A percentile compares a stretch with the other conserved stretches of the same genome.
These are phyloP conservation scores for Talaromyces stipitatus DNA, from an alignment of 495 filamentous ascomycete species.

Conservation along the genomic window DNA sequence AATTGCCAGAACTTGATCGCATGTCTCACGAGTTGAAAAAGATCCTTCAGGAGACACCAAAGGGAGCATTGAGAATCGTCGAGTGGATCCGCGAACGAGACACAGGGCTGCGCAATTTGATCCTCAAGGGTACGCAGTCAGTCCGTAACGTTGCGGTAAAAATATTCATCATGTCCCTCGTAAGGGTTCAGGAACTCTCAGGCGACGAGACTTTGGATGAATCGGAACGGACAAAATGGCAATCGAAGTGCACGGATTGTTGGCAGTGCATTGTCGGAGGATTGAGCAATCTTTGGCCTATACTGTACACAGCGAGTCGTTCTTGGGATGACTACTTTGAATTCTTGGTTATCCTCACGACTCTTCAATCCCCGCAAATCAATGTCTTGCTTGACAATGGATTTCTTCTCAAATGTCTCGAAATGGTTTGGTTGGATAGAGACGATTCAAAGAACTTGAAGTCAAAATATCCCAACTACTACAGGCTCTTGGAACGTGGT, in stretches of 20 bases:
- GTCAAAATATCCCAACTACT: slow-evolving; percentile 45
- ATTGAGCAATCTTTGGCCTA: slow-evolving; percentile 44
- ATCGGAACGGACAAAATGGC: slow-evolving; percentile 22
- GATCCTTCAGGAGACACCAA: slow-evolving; percentile 36
- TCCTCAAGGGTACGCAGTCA: slow-evolving; percentile 55
- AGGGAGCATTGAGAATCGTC: slow-evolving; percentile 36
- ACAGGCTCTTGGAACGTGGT: slow-evolving; percentile 49
- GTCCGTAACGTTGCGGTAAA: slow-evolving; percentile 53
- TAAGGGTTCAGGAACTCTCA: slow-evolving; percentile 42
- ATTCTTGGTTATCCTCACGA: slow-evolving; percentile 52
- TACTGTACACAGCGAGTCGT: slow-evolving; percentile 47
- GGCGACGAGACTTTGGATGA: slow-evolving; percentile 21
- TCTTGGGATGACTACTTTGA: slow-evolving; percentile 80
- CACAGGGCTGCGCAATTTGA: slow-evolving; percentile 53
- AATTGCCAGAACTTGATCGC: slow-evolving; percentile 52
- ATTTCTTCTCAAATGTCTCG: slow-evolving; percentile 49
- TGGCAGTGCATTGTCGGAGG: slow-evolving; percentile 49
- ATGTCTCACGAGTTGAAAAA: slow-evolving; percentile 47
- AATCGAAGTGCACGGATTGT: slow-evolving; percentile 23
- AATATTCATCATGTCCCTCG: slow-evolving; percentile 45
- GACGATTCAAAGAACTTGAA: slow-evolving; percentile 43
- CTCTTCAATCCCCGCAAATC: slow-evolving; percentile 46
- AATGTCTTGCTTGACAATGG: slow-evolving; percentile 45
- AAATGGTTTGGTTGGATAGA: slow-evolving; percentile 55
- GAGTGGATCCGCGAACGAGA: slow-evolving; percentile 54